These are phyloP conservation scores for Microascus cirrosus DNA, from an alignment of 2,329 filamentous ascomycete genomes.

Conservation along the genomic window DNA sequence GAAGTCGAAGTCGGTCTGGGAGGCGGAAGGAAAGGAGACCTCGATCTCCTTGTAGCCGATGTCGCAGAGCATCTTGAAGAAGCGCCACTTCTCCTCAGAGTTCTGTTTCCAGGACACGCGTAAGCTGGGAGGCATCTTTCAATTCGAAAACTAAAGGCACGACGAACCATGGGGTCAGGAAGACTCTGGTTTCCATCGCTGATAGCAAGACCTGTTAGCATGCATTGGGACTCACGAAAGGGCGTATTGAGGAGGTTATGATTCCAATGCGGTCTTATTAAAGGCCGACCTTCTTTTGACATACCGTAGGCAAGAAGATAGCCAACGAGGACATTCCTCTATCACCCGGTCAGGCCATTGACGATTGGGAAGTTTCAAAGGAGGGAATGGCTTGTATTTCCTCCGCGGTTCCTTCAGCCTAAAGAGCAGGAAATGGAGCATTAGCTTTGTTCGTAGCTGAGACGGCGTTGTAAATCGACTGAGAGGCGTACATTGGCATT, in stretches of 20 bases:
- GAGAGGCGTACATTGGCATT: no score
- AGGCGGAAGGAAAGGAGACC: slow-evolving; percentile 88
- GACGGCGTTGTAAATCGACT: no score
- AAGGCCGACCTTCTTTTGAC: no score
- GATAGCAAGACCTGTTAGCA: no score
- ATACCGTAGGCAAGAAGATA: slow-evolving; percentile 46
- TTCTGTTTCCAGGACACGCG: slow-evolving; percentile 41
- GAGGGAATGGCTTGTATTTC: slow-evolving; percentile 12
- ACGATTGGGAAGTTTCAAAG: slow-evolving; percentile 52
- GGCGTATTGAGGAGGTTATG: no score
- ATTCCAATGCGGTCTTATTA: no score
- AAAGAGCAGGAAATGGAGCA: no score
- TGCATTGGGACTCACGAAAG: no score
- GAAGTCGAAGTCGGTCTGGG: slow-evolving; percentile 93
- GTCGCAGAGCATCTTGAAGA: slow-evolving; percentile 88
- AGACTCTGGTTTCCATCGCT: slow-evolving; percentile 90
- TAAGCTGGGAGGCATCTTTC: background rate
- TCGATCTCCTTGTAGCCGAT: slow-evolving; percentile 98
- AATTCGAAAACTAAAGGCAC: background rate
- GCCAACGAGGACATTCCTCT: slow-evolving; percentile 79
- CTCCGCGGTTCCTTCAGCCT: slow-evolving; percentile 2
- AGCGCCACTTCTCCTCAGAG: slow-evolving; percentile 87
- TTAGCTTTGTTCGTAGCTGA: no score
- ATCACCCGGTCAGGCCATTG: slow-evolving; percentile 80
- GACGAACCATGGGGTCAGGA: slow-evolving; percentile 82